Percentiles rank a stretch among this genome's conserved stretches.
These are phyloP conservation scores for Penicillium angulare DNA, from an alignment of 495 filamentous ascomycete species.

Conservation along the genomic window DNA sequence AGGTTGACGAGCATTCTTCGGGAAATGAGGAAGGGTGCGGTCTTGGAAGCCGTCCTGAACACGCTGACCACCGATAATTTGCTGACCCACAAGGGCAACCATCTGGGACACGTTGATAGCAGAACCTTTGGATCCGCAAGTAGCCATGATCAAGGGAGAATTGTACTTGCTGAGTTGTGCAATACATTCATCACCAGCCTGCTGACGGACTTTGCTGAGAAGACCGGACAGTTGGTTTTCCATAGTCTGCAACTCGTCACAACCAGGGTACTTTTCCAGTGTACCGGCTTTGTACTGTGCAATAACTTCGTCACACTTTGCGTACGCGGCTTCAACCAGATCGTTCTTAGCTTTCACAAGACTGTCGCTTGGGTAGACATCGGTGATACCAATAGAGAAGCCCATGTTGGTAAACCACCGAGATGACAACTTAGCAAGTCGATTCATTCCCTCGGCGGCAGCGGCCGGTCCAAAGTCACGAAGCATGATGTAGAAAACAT, in stretches of 20 bases:
- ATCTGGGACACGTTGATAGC: conserved; percentile 99
- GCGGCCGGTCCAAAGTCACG: conserved; percentile 89
- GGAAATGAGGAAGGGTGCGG: conserved; percentile 90
- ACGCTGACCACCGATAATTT: conserved; percentile 92
- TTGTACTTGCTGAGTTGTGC: conserved; percentile 86
- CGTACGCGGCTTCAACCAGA: conserved; percentile 77
- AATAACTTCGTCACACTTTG: conserved; percentile 82
- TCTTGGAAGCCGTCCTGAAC: conserved; percentile 96
- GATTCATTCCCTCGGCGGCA: conserved; percentile 90
- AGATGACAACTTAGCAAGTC: conserved; percentile 85
- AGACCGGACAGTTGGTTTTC: conserved; percentile 90
- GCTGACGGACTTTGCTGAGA: conserved; percentile 83
- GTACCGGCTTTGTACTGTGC: conserved; percentile 71
- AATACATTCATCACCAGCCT: conserved; percentile 90
- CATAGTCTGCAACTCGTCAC: conserved; percentile 85
- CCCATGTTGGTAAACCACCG: conserved; percentile 85
- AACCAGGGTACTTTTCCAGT: conserved; percentile 80
- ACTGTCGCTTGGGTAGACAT: conserved; percentile 76
- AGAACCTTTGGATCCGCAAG: conserved; percentile 92
- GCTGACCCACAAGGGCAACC: conserved; percentile 95
- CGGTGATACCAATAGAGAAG: conserved; percentile 93
- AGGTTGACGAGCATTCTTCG: conserved; percentile 85
- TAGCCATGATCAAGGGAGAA: conserved; percentile 94
- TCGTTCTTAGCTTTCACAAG: conserved; percentile 68
- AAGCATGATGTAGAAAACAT: conserved; percentile 93